A percentile compares a stretch with the other conserved stretches of the same genome.
phyloP scores from a whole-genome alignment of 371 early-diverging fungal species.

The Entomophthora muscae region DNA sequence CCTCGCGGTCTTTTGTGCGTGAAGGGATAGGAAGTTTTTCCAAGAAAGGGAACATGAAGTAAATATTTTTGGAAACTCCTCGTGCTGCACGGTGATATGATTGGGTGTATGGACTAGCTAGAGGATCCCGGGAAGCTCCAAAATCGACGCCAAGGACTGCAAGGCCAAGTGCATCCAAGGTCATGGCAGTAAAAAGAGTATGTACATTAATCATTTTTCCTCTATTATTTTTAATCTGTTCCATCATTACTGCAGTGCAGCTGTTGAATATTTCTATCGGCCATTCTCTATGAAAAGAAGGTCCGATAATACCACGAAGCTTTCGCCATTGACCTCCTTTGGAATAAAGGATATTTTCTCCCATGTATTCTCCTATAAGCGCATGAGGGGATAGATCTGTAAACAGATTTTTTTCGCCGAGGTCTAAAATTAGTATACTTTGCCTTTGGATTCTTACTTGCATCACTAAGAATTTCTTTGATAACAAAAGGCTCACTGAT shows the following conservation, averaged over 20 bases:
- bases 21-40: not conserved
- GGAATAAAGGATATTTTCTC: not conserved
- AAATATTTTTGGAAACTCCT: conserved; percentile 4
- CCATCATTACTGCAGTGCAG: not conserved
- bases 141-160: conserved; percentile 9
- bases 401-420: not conserved
- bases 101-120: conserved; percentile 12
- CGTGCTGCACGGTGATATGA: conserved; percentile 12
- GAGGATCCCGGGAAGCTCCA: conserved; percentile 12
- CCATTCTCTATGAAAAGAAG: conserved; percentile 3
- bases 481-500: not conserved
- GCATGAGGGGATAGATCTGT: not conserved
- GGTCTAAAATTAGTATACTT: not conserved
- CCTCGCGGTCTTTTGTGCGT: not conserved
- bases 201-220: not conserved
- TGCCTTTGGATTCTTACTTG: not conserved
- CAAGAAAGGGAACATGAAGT: conserved; percentile 4
- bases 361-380: not conserved
- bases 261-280: not conserved
- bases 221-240: not conserved
- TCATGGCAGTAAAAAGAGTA: conserved; percentile 8
- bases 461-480: not conserved
- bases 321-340: conserved; percentile 4
- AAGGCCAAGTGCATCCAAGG: conserved; percentile 6
- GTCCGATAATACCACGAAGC: not conserved